Evolutionary conservation across 129 eudicot genomes (phyloP).

Genomic region (Ambrosia trifida): DNA sequence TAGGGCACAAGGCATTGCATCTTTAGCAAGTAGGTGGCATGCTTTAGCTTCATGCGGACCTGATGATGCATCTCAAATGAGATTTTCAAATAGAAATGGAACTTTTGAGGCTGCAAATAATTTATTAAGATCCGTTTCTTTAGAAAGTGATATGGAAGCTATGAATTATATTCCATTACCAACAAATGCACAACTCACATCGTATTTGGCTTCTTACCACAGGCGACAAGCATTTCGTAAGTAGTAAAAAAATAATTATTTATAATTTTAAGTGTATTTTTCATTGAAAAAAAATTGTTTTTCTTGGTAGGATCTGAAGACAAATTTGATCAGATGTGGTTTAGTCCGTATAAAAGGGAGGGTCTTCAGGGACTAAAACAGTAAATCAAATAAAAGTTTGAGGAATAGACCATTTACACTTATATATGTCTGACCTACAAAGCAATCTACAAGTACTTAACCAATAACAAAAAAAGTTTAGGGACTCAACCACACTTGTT

Average conservation of each 20-base stretch:
- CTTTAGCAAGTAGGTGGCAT: conserved; percentile 83
- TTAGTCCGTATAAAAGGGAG: conserved; percentile 2
- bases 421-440: neutral
- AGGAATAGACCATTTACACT: neutral
- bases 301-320: conserved; percentile 5
- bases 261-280: neutral
- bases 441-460: neutral
- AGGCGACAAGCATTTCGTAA: conserved; percentile 77
- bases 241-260: conserved; percentile 4
- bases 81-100: conserved; percentile 37
- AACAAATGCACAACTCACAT: conserved; percentile 52
- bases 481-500: too few species aligned
- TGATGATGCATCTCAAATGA: conserved; percentile 46
- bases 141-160: conserved; percentile 71
- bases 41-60: conserved; percentile 66
- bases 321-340: neutral
- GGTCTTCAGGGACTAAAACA: neutral
- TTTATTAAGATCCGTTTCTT: conserved; percentile 34
- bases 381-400: neutral
- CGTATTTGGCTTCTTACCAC: conserved; percentile 71
- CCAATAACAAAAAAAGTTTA: too few species aligned
- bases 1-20: conserved; percentile 76
- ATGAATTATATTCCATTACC: conserved; percentile 53
- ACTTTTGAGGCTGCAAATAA: conserved; percentile 34
- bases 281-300: neutral